Evolutionary conservation across 1,139 yeast species (phyloP).

Genomic region (Nakaseomyces kungkrabaensis): DNA sequence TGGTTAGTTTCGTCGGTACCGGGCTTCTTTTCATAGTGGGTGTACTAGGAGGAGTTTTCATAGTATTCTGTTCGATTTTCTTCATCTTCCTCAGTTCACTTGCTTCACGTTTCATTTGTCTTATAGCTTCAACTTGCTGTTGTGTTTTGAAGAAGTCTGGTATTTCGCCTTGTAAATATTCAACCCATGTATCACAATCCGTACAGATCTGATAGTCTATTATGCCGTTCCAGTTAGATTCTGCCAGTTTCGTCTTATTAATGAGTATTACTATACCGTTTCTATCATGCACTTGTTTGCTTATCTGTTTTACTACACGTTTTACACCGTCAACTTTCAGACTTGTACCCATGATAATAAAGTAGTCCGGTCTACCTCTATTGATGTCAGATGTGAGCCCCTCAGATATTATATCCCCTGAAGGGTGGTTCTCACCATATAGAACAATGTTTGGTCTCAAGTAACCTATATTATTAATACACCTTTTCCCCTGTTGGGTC

Average conservation of each 20-base stretch:
- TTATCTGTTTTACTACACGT: slow-evolving; percentile 57
- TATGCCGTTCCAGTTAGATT: slow-evolving; percentile 45
- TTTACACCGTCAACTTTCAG: slow-evolving; percentile 80
- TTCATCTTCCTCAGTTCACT: slow-evolving; percentile 23
- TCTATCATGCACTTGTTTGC: slow-evolving; percentile 54
- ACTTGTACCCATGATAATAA: slow-evolving; percentile 79
- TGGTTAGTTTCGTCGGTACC: background rate
- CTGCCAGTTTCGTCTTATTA: slow-evolving; percentile 41
- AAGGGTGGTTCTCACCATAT: slow-evolving; percentile 83
- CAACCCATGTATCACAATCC: slow-evolving; percentile 78
- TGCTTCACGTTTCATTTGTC: slow-evolving; percentile 25
- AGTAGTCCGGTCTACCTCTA: slow-evolving; percentile 57
- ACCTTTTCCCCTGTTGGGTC: slow-evolving; percentile 53
- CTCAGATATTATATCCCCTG: slow-evolving; percentile 64
- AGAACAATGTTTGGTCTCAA: slow-evolving; percentile 75
- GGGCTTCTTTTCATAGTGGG: slow-evolving; percentile 8
- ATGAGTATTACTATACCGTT: slow-evolving; percentile 51
- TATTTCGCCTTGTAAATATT: slow-evolving; percentile 19
- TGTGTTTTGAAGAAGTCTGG: slow-evolving; percentile 28
- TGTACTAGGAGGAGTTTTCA: slow-evolving; percentile 21
- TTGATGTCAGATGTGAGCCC: slow-evolving; percentile 59
- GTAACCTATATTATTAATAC: slow-evolving; percentile 65
- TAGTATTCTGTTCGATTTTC: slow-evolving; percentile 10
- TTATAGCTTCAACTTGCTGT: slow-evolving; percentile 22
- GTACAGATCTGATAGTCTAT: slow-evolving; percentile 51